Conservation (phyloP, 129 eudicot species). For the Lactuca saligna region DNA sequence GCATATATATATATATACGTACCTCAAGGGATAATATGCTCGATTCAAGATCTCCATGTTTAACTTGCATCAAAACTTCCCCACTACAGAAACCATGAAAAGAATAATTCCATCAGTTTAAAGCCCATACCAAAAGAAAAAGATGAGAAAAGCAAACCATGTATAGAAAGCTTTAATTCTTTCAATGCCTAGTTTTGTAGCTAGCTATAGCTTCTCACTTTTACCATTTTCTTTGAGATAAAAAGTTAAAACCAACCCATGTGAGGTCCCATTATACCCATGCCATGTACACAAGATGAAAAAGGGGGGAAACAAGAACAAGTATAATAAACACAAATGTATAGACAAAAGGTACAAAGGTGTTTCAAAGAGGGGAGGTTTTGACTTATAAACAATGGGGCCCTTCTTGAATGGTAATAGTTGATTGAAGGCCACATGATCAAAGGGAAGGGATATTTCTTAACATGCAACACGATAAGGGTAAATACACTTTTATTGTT, state of each 20-base stretch:
- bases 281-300: constrained; percentile 27
- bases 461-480: constrained; percentile 33
- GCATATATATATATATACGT: constrained; percentile 19
- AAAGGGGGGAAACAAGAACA: constrained; percentile 12
- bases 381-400: constrained; percentile 35
- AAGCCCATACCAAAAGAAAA: constrained; percentile 47
- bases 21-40: constrained; percentile 76
- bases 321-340: constrained; percentile 29
- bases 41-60: constrained; percentile 48
- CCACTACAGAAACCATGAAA: constrained; percentile 48
- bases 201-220: constrained; percentile 40
- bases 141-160: constrained; percentile 37
- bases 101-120: constrained; percentile 56
- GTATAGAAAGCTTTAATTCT: constrained; percentile 42
- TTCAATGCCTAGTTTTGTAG: constrained; percentile 41
- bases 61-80: constrained; percentile 90
- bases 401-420: constrained; percentile 43
- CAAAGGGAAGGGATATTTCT: constrained; percentile 37
- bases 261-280: constrained; percentile 47
- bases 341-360: constrained; percentile 33
- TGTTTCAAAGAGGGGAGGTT: constrained; percentile 36
- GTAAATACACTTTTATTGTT: constrained; percentile 27
- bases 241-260: constrained; percentile 55
- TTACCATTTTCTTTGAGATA: constrained; percentile 32
- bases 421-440: constrained; percentile 61